These are phyloP conservation scores for Nannochloropsis salina DNA, from an alignment of 108 stramenopile species.

Conservation along the genomic window DNA sequence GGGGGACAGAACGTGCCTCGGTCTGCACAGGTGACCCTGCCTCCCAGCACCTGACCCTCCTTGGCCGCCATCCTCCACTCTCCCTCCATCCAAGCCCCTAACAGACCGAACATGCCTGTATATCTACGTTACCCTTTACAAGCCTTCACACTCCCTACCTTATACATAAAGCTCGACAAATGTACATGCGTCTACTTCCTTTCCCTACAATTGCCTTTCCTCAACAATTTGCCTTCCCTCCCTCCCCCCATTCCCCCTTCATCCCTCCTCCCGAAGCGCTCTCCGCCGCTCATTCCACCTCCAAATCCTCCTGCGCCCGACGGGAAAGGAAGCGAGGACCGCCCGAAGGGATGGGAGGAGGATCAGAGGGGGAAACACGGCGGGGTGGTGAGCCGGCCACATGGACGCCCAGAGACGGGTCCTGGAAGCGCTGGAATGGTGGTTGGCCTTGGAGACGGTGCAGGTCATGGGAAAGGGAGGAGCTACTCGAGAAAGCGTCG, in stretches of 20 bases:
- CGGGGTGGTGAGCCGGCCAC: not conserved
- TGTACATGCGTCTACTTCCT: not conserved
- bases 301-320: not conserved
- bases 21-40: no score
- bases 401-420: no score
- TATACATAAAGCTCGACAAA: not conserved
- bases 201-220: not conserved
- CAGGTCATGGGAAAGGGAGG: not conserved
- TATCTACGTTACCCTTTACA: no score
- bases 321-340: not conserved
- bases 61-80: no score
- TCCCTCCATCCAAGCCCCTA: no score
- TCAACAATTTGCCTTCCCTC: not conserved
- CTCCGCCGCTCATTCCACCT: not conserved
- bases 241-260: not conserved
- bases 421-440: no score
- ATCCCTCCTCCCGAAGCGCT: not conserved
- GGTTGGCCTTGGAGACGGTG: no score
- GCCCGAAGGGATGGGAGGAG: not conserved
- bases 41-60: no score
- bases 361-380: not conserved
- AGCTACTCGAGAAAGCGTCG: not conserved
- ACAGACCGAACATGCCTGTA: no score
- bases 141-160: no score
- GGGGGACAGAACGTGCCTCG: no score